Evolutionary conservation across 1,284 basidiomycete genomes (phyloP).

Genomic region (Pisolithus thermaeus): DNA sequence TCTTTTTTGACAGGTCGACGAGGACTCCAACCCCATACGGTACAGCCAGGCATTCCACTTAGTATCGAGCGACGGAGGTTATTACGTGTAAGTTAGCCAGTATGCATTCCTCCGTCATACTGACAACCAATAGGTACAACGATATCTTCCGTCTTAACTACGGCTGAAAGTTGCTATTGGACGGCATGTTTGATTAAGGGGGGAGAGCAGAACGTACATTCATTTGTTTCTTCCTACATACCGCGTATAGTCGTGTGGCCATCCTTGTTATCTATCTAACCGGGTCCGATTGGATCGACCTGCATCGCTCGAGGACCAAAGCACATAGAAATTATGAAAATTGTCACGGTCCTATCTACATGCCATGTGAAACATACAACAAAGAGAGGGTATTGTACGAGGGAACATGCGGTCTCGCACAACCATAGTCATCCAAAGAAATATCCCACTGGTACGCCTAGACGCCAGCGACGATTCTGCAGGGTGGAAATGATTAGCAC

Average conservation of each 20-base stretch:
- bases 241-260: neutral
- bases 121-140: constrained; percentile 51
- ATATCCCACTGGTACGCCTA: neutral
- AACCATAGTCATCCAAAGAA: neutral
- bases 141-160: constrained; percentile 88
- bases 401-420: constrained; percentile 3
- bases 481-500: neutral
- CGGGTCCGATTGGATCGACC: neutral
- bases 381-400: constrained; percentile 27
- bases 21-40: constrained; percentile 73
- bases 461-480: neutral
- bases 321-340: neutral
- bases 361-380: constrained; percentile 14
- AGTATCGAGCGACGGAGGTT: constrained; percentile 69
- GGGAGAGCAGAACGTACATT: neutral
- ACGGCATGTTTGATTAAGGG: neutral
- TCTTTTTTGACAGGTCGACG: constrained; percentile 61
- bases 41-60: constrained; percentile 94
- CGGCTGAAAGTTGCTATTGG: constrained; percentile 28
- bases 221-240: neutral
- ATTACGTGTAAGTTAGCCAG: constrained; percentile 70
- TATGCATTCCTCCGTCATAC: neutral
- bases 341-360: constrained; percentile 12
- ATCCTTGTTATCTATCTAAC: neutral
- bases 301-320: neutral